Evolutionary conservation across 148 eudicot species (phyloP).

Genomic region (Cornus suecica): DNA sequence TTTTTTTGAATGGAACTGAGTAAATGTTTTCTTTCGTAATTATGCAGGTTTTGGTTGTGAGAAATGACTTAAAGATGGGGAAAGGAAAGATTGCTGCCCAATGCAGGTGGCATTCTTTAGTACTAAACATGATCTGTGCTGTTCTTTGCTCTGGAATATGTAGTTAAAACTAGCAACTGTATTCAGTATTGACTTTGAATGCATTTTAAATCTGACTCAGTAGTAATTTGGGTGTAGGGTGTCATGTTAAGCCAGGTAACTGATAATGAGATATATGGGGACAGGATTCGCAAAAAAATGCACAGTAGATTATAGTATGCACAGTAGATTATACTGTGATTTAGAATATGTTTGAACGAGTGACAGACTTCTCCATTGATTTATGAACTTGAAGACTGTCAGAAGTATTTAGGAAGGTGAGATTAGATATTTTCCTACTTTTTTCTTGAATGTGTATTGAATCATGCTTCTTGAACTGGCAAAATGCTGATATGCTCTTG

Average conservation of each 20-base stretch:
- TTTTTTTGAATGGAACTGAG: constrained; percentile 5
- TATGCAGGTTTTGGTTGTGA: constrained; percentile 87
- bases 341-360: background rate
- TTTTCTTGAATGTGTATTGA: background rate
- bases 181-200: background rate
- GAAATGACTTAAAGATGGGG: constrained; percentile 99
- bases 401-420: background rate
- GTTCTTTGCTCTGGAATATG: background rate
- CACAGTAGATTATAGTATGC: background rate
- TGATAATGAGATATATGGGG: too few species aligned
- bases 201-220: background rate
- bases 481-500: background rate
- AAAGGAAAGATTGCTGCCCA: constrained; percentile 99
- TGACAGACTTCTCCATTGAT: background rate
- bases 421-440: background rate
- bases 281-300: too few species aligned
- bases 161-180: background rate
- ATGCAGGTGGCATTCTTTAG: constrained; percentile 65
- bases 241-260: background rate
- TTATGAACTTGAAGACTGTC: background rate
- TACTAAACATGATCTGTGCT: constrained; percentile 2
- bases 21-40: constrained; percentile 9
- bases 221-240: background rate
- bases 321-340: background rate
- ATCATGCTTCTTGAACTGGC: background rate